Evolutionary conservation across 495 filamentous ascomycete genomes (phyloP).

Genomic region (Saxispiralis lemnorum): DNA sequence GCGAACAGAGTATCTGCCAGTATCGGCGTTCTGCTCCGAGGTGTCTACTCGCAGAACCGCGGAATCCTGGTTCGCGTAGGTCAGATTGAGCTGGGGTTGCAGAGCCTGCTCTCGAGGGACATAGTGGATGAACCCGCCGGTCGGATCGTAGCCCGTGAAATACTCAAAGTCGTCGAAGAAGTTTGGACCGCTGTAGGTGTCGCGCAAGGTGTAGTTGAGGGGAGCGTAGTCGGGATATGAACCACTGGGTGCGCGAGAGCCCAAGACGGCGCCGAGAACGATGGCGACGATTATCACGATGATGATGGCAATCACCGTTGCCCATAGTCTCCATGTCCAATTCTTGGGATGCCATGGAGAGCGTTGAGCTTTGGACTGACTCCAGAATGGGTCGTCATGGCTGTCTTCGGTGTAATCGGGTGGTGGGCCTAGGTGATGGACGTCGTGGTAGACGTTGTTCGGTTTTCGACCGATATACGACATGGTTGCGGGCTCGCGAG

Average conservation of each 20-base stretch:
- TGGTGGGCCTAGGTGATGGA: too few relatives aligned
- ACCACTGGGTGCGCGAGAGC: constrained; percentile 23
- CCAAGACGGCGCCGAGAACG: constrained; percentile 38
- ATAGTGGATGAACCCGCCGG: constrained; percentile 36
- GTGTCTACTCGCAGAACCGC: constrained; percentile 38
- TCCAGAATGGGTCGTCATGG: too few relatives aligned
- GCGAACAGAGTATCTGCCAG: constrained; percentile 37
- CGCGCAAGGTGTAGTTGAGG: constrained; percentile 33
- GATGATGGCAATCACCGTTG: constrained; percentile 3
- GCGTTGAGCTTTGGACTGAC: neutral
- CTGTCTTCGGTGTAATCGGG: too few relatives aligned
- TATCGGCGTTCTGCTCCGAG: constrained; percentile 25
- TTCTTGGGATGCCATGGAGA: constrained; percentile 33
- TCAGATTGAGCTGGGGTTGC: constrained; percentile 29
- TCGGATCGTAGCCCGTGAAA: constrained; percentile 34
- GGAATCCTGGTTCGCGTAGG: constrained; percentile 29
- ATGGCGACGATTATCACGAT: constrained; percentile 25
- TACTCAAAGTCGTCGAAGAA: constrained; percentile 40
- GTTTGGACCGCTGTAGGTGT: constrained; percentile 30
- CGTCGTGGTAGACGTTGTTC: too few relatives aligned
- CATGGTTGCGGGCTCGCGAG: too few relatives aligned
- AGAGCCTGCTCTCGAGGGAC: constrained; percentile 22
- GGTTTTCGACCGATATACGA: too few relatives aligned
- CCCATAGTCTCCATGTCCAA: constrained; percentile 31
- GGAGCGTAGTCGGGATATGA: constrained; percentile 37